Percentiles rank a stretch among this genome's conserved stretches.
These are phyloP conservation scores for Alternaria sp. DNA, from an alignment of 2,329 filamentous ascomycete species.

Conservation along the genomic window DNA sequence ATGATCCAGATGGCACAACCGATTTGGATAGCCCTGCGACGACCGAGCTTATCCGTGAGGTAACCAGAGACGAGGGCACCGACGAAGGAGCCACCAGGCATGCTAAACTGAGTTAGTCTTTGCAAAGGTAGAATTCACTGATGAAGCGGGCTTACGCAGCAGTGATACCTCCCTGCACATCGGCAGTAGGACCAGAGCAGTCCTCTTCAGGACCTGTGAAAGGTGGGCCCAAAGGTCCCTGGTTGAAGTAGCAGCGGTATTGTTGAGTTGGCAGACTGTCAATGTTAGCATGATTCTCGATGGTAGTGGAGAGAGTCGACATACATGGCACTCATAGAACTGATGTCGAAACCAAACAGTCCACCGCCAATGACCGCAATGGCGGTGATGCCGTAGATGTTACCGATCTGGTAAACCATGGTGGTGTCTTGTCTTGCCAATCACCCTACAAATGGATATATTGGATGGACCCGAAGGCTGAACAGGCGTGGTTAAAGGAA, in stretches of 20 bases:
- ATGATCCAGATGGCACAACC: slow-evolving; percentile 64
- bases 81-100: slow-evolving; percentile 75
- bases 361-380: slow-evolving; percentile 71
- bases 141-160: slow-evolving; percentile 1
- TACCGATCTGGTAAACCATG: slow-evolving; percentile 58
- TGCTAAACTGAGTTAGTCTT: slow-evolving; percentile 41
- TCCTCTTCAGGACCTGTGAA: slow-evolving; percentile 49
- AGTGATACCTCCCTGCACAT: slow-evolving; percentile 70
- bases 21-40: slow-evolving; percentile 63
- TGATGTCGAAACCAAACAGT: slow-evolving; percentile 82
- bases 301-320: neutral
- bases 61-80: slow-evolving; percentile 69
- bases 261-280: slow-evolving; percentile 68
- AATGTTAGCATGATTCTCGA: slow-evolving; percentile 37
- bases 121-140: neutral
- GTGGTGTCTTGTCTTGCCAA: slow-evolving; percentile 2
- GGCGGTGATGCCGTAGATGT: slow-evolving; percentile 67
- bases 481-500: slow-evolving; percentile 6
- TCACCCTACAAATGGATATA: slow-evolving; percentile 3
- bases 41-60: slow-evolving; percentile 66
- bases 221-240: slow-evolving; percentile 53
- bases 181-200: slow-evolving; percentile 62
- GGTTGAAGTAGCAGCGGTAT: slow-evolving; percentile 77
- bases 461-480: slow-evolving; percentile 13
- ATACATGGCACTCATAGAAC: slow-evolving; percentile 69